Evolutionary conservation across 2,329 filamentous ascomycete species (phyloP), one percentile per base, ranked within the genome.

Genomic region (Claviceps fusiformis): DNA sequence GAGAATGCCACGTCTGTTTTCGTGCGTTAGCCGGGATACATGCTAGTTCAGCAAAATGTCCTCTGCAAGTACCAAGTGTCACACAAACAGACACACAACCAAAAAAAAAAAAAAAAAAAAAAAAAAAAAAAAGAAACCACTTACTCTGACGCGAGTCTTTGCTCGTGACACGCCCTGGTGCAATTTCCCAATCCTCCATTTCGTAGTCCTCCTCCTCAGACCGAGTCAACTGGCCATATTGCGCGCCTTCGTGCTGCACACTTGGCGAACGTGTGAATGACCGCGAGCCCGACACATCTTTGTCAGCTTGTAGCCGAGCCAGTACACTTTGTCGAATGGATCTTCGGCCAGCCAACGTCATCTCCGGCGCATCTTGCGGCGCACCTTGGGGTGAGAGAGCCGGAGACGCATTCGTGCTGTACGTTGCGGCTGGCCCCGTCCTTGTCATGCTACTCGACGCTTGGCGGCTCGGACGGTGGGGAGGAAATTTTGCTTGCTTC

Each of bases 1-100:
- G 73, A 75, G 56, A 70, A 75, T 4, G 68, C 71, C n/a, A 75
- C 60, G 35, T 72, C 73, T 76, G 27, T 10, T 39, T 13, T 24
- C 31, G 13, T n/a, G 19, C 41, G 41, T 56, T 15, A 51, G 51
- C 10, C 15, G 15, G 31, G 3, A 11, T n/a, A 33, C 31, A 37
- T 37, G 5, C 35, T 10, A 37, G 35, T 37, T 2, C 10, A 35
- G 15, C n/a, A 15, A 24, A 27, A n/a, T n/a, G n/a, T n/a, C n/a
- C n/a, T n/a, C n/a, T n/a, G n/a, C n/a, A n/a, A n/a, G n/a, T n/a
- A n/a, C n/a, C n/a, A n/a, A n/a, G n/a, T n/a, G n/a, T n/a, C n/a
- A n/a, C n/a, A n/a, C n/a, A n/a, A n/a, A n/a, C n/a, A n/a, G 33
- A 2, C 24, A 6, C 11, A 11, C 11, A 33, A 33, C 4, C 33